Conservation (phyloP, 345 rosid genomes). For the Camelina sativa region DNA sequence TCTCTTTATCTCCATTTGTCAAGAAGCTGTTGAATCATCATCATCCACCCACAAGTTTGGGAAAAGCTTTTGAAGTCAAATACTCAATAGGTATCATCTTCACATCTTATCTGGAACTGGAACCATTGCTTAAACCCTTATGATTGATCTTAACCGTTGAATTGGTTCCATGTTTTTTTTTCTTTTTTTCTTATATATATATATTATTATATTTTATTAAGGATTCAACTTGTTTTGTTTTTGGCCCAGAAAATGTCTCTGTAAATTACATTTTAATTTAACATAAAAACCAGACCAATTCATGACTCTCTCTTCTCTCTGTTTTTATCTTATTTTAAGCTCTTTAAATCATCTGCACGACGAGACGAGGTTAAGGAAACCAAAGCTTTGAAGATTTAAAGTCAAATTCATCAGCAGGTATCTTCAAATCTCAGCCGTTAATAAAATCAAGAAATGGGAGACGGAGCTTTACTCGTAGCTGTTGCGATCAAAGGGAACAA, state of each 20-base stretch:
- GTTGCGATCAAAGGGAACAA: conserved; percentile 71
- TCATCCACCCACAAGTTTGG: conserved; percentile 11
- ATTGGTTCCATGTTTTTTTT: conserved; percentile 1
- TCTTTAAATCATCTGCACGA: conserved; percentile 2
- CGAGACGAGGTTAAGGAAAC: conserved; percentile 26
- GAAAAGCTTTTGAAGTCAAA: conserved; percentile 28
- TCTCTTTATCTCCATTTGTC: conserved; percentile 22
- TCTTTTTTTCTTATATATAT: background rate
- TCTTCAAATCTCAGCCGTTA: conserved; percentile 31
- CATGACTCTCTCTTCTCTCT: conserved; percentile 22
- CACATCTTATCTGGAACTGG: conserved; percentile 20
- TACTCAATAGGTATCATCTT: background rate
- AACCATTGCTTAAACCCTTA: conserved; percentile 29
- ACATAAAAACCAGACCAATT: conserved; percentile 24
- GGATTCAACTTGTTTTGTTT: conserved; percentile 34
- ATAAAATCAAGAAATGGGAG: conserved; percentile 32
- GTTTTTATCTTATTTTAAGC: conserved; percentile 1
- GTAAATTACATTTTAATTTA: conserved; percentile 29
- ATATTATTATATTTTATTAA: conserved; percentile 31
- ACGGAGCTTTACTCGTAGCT: conserved; percentile 56
- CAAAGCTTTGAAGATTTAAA: conserved; percentile 21
- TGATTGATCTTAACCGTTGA: conserved; percentile 35
- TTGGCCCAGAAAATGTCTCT: conserved; percentile 26
- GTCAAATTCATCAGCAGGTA: conserved; percentile 18
- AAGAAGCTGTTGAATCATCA: conserved; percentile 8